Evolutionary conservation across 441 rosid species (phyloP), one percentile per base, ranked within the genome.

Genomic region (Rhodomyrtus psidioides): DNA sequence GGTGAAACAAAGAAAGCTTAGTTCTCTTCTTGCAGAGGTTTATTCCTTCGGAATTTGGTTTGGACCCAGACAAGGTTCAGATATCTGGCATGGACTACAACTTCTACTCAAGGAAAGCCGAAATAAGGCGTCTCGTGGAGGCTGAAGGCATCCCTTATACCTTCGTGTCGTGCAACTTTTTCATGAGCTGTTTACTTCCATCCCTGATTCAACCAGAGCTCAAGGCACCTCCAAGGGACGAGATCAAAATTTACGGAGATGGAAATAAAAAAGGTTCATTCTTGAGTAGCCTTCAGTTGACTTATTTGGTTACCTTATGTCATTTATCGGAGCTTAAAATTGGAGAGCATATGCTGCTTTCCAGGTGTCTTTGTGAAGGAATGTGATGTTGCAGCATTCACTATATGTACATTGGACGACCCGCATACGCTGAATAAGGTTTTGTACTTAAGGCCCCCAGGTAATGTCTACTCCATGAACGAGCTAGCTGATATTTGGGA

Each of bases 1-100:
- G 12, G n/a, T 70, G n/a, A 70, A 39, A 39, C 6, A n/a, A 70
- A 21, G 49, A 70, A 65, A 70, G 49, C 27, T 70, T 62, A 62
- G 30, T 81, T 81, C 34, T 81, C 42, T 53, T 7, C 3, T 87
- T 90, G 65, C 91, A 94, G 97, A 93, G 91, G 89, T 93, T 93
- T 86, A 88, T 94, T 79, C 97, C 97, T 55, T 92, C 97, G 0
- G 95, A 94, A 84, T 94, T 93, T 74, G 97, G 97, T 83, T 86
- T 88, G 59, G 94, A 94, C 89, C 93, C 95, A 9, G 92, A 93
- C 65, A 91, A 89, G 89, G 84, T 83, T 65, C 92, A 88, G 84
- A 86, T 93, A 85, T 86, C 89, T 23, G 91, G 84, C 83, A 85
- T 93, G 89, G 93, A 84, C 82, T 27, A 91, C 62, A 84, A 83